phyloP scores from a whole-genome alignment of 106 monocot genomes.

The Platanthera zijinensis region DNA sequence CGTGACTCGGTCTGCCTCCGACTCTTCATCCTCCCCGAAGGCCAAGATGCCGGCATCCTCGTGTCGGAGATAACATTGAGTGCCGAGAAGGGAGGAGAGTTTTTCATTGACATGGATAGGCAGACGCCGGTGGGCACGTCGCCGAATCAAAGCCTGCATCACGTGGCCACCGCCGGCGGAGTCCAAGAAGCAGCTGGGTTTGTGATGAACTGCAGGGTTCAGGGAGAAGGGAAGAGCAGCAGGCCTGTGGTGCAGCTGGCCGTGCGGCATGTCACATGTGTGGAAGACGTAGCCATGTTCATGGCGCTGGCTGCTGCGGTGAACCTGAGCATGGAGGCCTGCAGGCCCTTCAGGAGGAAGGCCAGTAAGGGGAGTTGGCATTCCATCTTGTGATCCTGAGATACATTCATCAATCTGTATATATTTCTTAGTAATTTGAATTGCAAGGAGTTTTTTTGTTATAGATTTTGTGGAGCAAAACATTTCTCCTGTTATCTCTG shows the following conservation, averaged over 20 bases:
- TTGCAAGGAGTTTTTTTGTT: not conserved
- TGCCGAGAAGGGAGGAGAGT: conserved; percentile 65
- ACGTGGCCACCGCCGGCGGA: not conserved
- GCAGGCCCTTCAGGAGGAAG: conserved; percentile 71
- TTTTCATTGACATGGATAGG: conserved; percentile 68
- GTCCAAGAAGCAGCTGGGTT: conserved; percentile 25
- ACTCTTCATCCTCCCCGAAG: conserved; percentile 52
- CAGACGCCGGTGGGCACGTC: conserved; percentile 9
- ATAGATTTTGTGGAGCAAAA: not conserved
- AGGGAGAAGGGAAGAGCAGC: conserved; percentile 71
- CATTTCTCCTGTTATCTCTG: too few relatives aligned
- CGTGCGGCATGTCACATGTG: conserved; percentile 58
- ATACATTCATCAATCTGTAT: not conserved
- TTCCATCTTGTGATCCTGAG: conserved; percentile 20
- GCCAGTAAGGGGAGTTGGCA: conserved; percentile 11
- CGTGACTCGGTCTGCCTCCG: conserved; percentile 43
- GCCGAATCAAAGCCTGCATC: not conserved
- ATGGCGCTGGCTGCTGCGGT: conserved; percentile 86
- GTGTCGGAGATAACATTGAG: conserved; percentile 46
- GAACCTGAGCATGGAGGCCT: conserved; percentile 79
- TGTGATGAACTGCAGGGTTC: conserved; percentile 74
- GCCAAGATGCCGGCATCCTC: conserved; percentile 39
- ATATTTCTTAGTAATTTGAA: not conserved
- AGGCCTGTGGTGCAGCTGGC: conserved; percentile 72
- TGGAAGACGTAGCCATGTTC: conserved; percentile 88